Evolutionary conservation across 257 asterid genomes (phyloP), one percentile per base, ranked within the genome.

Genomic region (Jacaranda copaia): DNA sequence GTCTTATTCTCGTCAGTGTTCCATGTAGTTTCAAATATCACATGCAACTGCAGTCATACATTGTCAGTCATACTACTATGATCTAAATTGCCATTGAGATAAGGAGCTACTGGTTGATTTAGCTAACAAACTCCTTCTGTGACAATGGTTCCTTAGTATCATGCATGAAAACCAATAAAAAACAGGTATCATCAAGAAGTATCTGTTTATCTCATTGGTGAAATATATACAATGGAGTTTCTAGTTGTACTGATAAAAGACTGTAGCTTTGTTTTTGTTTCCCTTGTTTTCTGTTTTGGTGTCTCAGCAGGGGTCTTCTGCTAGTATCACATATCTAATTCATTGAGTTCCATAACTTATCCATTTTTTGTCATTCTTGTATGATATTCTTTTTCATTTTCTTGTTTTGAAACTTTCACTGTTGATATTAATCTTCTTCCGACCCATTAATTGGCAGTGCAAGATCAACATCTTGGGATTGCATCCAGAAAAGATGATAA

Each of bases 391-490:
- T 71, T 52, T 52, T 19, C 12, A 0, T 53, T 46, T n/a, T 40
- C 60, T 14, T 62, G 8, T 35, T 40, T 11, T 35, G 19, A 18
- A 42, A n/a, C 10, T 40, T 64, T 43, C 52, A 52, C 64, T 16
- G 39, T 49, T 18, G 53, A 46, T 72, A 46, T 49, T 70, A 16
- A 75, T 74, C 59, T 67, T 80, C 81, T 39, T 45, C 56, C 63
- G 16, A 60, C 65, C 70, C 55, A 20, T 74, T 82, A 77, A 76
- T 25, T 25, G 84, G 68, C 73, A 70, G 73, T 60, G 83, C 96
- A 96, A 98, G 90, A 93, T 90, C 88, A 87, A 87, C 64, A 98
- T 96, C 67, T 82, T 96, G 89, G 99, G 99, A n/a, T 80, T 96
- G 92, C 99, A 96, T 36, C 98, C 99, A 0, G 97, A 96, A 69